These are phyloP conservation scores for Globisporangium splendens DNA, from an alignment of 352 stramenopile genomes.

Conservation along the genomic window DNA sequence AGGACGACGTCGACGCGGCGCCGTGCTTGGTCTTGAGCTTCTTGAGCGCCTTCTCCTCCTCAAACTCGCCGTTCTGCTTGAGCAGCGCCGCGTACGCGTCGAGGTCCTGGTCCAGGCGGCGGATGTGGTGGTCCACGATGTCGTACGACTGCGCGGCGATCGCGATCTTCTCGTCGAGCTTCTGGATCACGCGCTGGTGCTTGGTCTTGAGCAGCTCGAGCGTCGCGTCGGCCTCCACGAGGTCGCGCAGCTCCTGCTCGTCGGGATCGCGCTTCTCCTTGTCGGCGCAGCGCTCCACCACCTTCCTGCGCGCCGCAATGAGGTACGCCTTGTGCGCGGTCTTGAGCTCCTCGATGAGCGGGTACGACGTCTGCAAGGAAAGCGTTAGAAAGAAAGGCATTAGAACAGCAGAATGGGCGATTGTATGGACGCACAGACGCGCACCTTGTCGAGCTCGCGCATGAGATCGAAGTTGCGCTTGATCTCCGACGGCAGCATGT, in stretches of 20 bases:
- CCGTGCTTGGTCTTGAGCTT: slow-evolving; percentile 41
- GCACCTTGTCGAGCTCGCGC: slow-evolving; percentile 83
- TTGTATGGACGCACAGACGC: background rate
- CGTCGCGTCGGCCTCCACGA: slow-evolving; percentile 57
- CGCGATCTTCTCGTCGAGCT: slow-evolving; percentile 86
- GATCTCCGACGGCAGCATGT: slow-evolving; percentile 86
- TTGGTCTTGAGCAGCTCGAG: slow-evolving; percentile 46
- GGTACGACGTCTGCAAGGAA: slow-evolving; percentile 55
- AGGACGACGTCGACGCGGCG: background rate
- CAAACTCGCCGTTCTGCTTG: slow-evolving; percentile 75
- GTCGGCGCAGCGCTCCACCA: slow-evolving; percentile 59
- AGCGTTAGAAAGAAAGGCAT: background rate
- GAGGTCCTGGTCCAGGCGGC: slow-evolving; percentile 70
- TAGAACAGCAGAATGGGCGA: background rate
- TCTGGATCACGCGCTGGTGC: slow-evolving; percentile 73
- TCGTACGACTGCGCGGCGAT: slow-evolving; percentile 86
- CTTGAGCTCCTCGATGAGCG: slow-evolving; percentile 73
- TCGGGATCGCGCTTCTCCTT: slow-evolving; percentile 41
- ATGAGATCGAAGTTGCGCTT: slow-evolving; percentile 90
- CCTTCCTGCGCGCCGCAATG: slow-evolving; percentile 48
- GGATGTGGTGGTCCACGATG: slow-evolving; percentile 85
- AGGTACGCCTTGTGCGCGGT: slow-evolving; percentile 64
- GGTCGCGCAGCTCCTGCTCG: slow-evolving; percentile 55
- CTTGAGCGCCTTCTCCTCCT: slow-evolving; percentile 63
- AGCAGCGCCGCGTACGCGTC: slow-evolving; percentile 69